These are phyloP conservation scores for Aspergillus homomorphus DNA, from an alignment of 495 filamentous ascomycete species.

Conservation along the genomic window DNA sequence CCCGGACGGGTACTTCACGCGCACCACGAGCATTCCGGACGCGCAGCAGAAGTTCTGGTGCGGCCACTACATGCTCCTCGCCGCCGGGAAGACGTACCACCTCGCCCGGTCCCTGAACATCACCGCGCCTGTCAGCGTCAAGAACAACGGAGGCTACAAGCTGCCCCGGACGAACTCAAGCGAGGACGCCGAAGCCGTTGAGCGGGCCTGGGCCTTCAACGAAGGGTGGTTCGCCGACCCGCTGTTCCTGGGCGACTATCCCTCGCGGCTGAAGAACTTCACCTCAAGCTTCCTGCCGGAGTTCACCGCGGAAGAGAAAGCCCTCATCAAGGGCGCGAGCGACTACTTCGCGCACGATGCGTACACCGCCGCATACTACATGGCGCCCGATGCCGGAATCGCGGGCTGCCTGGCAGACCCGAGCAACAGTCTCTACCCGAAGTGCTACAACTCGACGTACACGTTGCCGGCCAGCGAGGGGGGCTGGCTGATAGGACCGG, in stretches of 20 bases:
- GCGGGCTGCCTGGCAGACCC: background rate
- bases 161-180: conserved; percentile 41
- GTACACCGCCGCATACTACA: background rate
- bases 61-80: conserved; percentile 4
- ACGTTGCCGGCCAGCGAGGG: background rate
- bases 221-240: conserved; percentile 59
- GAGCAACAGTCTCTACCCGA: background rate
- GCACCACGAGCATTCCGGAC: conserved; percentile 17
- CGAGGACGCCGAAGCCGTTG: conserved; percentile 30
- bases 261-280: conserved; percentile 61
- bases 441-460: background rate
- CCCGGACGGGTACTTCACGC: background rate
- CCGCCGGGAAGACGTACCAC: background rate
- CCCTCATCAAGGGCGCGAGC: background rate
- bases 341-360: conserved; percentile 3
- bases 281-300: conserved; percentile 62
- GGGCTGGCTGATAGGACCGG: background rate
- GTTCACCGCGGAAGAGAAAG: conserved; percentile 54
- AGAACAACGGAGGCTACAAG: conserved; percentile 48
- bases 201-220: conserved; percentile 45
- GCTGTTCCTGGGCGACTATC: conserved; percentile 66
- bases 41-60: conserved; percentile 8
- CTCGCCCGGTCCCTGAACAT: background rate
- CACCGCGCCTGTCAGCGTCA: conserved; percentile 1
- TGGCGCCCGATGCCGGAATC: background rate